Evolutionary conservation across 371 early-diverging fungal species (phyloP), one percentile per base, ranked within the genome.

Genomic region (Lichtheimia hyalospora): DNA sequence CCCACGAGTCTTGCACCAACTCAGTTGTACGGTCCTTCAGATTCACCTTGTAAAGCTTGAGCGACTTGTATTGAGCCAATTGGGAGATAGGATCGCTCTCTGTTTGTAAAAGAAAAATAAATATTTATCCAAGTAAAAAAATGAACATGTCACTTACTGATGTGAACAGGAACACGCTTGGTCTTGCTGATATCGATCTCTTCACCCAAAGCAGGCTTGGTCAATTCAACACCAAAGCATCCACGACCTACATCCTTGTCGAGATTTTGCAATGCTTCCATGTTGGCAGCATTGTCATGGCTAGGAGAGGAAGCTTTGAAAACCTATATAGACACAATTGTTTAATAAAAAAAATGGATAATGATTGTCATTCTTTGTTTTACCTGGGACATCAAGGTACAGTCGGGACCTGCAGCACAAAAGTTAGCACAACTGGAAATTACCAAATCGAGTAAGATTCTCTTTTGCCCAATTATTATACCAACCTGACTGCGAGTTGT

Each of bases 301-400:
- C 68, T 63, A 49, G 71, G 60, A 3, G 64, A 62, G 44, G 66
- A 64, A 64, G 66, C 74, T 61, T 70, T 68, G 73, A 79, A 76
- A 28, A 23, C 23, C 58, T 57, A 49, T 49, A 14, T 39, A 14
- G 2, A n/a, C 10, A 4, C 7, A 27, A 8, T 3, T 5, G 34
- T 10, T 34, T 34, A 34, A 34, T 34, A 27, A 27, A 5, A 0
- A 27, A 5, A 7, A 27, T 1, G 46, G 15, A 14, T 42, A 34
- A 10, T 34, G 10, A 34, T 34, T 34, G 5, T 34, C 34, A 34
- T 13, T 44, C 25, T 23, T 21, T 44, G 7, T 20, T 23, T 54
- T 41, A 79, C 76, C 74, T 79, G 73, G 67, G 74, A 69, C 76
- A 76, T 76, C 58, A 76, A 69, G 39, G 76, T 76, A 67, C 79